Evolutionary conservation across 1,139 yeast species (phyloP).

Genomic region (Yamadazyma taylorii): DNA sequence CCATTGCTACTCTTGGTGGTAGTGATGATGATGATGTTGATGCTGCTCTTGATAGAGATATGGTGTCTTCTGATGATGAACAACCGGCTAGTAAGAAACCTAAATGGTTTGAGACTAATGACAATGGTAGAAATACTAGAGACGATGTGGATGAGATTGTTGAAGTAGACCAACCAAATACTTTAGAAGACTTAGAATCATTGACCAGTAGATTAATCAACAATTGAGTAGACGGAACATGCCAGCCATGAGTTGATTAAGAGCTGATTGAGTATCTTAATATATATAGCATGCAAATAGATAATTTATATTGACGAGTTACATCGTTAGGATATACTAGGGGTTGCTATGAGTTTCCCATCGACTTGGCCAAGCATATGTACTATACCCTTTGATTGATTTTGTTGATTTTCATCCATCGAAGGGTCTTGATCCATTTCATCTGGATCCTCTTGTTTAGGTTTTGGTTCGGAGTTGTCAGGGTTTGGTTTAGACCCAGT

Average conservation of each 20-base stretch:
- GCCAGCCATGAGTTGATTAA: background rate
- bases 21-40: slow-evolving; percentile 13
- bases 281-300: background rate
- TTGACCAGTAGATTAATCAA: slow-evolving; percentile 67
- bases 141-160: slow-evolving; percentile 38
- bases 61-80: slow-evolving; percentile 37
- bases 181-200: slow-evolving; percentile 91
- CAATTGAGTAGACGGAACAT: too few relatives aligned
- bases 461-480: slow-evolving; percentile 1
- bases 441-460: slow-evolving; percentile 17
- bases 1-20: slow-evolving; percentile 26
- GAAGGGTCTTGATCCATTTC: slow-evolving; percentile 4
- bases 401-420: slow-evolving; percentile 24
- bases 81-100: slow-evolving; percentile 54
- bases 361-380: slow-evolving; percentile 62
- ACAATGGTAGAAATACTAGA: slow-evolving; percentile 19
- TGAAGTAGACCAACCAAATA: slow-evolving; percentile 85
- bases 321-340: slow-evolving; percentile 19
- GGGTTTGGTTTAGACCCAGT: slow-evolving; percentile 6
- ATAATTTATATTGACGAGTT: background rate
- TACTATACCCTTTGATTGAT: slow-evolving; percentile 40
- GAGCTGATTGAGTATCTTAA: background rate
- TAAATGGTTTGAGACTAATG: slow-evolving; percentile 55
- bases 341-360: slow-evolving; percentile 57
- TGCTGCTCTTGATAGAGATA: slow-evolving; percentile 48